Conservation (phyloP, 345 rosid species). For the Balakata baccata region DNA sequence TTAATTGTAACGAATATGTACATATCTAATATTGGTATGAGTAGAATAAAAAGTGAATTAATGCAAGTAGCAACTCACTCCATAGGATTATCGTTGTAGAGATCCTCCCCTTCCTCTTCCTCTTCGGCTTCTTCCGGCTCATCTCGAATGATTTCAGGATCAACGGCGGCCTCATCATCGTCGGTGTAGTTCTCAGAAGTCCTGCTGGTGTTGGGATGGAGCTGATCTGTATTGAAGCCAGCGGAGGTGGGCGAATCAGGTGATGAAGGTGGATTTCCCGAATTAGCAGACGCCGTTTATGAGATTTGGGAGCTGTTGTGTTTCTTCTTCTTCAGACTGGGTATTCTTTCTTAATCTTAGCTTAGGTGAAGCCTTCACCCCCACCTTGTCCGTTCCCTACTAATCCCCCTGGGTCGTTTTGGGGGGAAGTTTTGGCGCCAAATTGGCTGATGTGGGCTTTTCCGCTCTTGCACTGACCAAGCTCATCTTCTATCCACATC, state of each 20-base stretch:
- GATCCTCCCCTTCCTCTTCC: slow-evolving; percentile 96
- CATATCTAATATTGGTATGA: too few species aligned
- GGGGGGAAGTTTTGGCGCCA: slow-evolving; percentile 75
- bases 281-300: slow-evolving; percentile 49
- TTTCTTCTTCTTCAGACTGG: too few species aligned
- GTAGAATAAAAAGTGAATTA: not conserved
- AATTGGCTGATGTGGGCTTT: not conserved
- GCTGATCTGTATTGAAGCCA: slow-evolving; percentile 75
- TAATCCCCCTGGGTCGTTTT: slow-evolving; percentile 11
- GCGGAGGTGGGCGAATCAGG: slow-evolving; percentile 77
- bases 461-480: too few species aligned
- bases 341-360: too few species aligned
- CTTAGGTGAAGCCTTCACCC: too few species aligned
- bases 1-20: not conserved
- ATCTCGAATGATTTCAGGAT: slow-evolving; percentile 60
- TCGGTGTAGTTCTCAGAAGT: slow-evolving; percentile 50
- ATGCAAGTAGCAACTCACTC: slow-evolving; percentile 33
- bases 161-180: slow-evolving; percentile 83
- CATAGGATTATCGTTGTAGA: slow-evolving; percentile 63
- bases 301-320: not conserved
- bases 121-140: slow-evolving; percentile 56
- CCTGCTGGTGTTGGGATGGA: slow-evolving; percentile 59
- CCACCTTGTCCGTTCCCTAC: not conserved
- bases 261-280: slow-evolving; percentile 52
- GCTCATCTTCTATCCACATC: not conserved